Evolutionary conservation across 176 grass and related monocot genomes (phyloP), one percentile per base, ranked within the genome.

Genomic region (Elymus sibiricus): DNA sequence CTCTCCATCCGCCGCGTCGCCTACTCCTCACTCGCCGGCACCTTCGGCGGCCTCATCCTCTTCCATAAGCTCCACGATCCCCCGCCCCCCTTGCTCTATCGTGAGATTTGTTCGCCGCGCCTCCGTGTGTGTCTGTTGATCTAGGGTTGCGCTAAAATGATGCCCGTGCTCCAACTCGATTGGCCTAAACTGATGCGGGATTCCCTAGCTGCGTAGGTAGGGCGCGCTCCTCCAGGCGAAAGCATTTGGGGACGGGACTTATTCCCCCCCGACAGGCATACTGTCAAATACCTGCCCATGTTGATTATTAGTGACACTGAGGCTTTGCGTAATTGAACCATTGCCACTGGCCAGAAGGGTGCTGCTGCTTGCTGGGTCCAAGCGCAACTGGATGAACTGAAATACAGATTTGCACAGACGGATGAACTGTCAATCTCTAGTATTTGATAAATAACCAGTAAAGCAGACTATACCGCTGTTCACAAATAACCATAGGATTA

Each of bases 281-380:
- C 38, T 2, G 74, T 74, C 22, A 78, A n/a, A 59, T 94, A 99
- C 97, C 97, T 99, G 97, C 29, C 94, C 97, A 83, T 94, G 92
- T 84, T 93, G 92, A 68, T 75, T 97, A 88, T 99, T 99, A 66
- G 97, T 99, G 75, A 94, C 77, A 87, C 71, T 87, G 37, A 99
- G 88, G 64, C 47, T 97, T 86, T 99, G 97, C 68, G 92, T 91
- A 77, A 99, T 80, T 43, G 71, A 87, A 71, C 88, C 93, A 76
- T 89, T 95, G 76, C 94, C 92, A 83, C 71, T 85, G 38, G 92
- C 89, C 2, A 85, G 86, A 87, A 99, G 92, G 74, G 69, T 86
- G 88, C 84, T 93, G 84, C 92, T 85, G 80, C 94, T 99, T 62
- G 97, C 97, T 86, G 94, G 94, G 72, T 99, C 88, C 66, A 97